Base-by-base conservation (phyloP, 2,329 filamentous ascomycete species). In the Hymenoscyphus fraxineus region DNA sequence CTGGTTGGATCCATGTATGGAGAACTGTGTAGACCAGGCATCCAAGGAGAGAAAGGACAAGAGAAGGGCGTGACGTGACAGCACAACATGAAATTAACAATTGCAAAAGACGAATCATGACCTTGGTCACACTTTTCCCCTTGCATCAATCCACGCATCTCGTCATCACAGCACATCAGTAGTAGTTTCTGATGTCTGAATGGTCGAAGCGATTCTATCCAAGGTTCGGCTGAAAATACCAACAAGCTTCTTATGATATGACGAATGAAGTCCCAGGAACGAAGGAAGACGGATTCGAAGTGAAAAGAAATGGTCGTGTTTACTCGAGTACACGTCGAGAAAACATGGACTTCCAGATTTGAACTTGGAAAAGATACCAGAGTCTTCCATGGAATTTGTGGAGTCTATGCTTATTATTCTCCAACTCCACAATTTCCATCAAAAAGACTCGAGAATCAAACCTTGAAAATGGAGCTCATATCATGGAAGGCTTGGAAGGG, bases 41-140 rank as follows among this genome's bases (percentile, higher is more conserved):
- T 54, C 47, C 9, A 27, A 6, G 35, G n/a, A 54, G 22, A 54
- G 22, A 22, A 10, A 22, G 19, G 44, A 22, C 10, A 19, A 12
- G 44, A 51, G 22, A 44, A 27, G 22, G 47, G 55, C 55, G 15
- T 57, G 55, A 57, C 55, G 15, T 57, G 55, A 57, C 55, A 56
- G 54, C 27, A n/a, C 54, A 56, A 56, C 54, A 32, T 10, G 32
- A 35, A 57, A 32, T 38, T 56, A 32, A 31, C 16, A 6, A 57
- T 35, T 35, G 55, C 22, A 35, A 57, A 35, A 27, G 40, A 27
- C 59, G 59, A 60, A 60, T 60, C 59, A 60, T 60, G 40, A 51
- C n/a, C 40, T 54, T 60, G 59, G 31, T 60, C 59, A 60, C 59
- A 60, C 59, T 60, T 60, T 60, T 54, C 19, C 38, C 19, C 59